phyloP scores from a whole-genome alignment of 805 yeast genomes.

The Metschnikowia lochheadii region DNA sequence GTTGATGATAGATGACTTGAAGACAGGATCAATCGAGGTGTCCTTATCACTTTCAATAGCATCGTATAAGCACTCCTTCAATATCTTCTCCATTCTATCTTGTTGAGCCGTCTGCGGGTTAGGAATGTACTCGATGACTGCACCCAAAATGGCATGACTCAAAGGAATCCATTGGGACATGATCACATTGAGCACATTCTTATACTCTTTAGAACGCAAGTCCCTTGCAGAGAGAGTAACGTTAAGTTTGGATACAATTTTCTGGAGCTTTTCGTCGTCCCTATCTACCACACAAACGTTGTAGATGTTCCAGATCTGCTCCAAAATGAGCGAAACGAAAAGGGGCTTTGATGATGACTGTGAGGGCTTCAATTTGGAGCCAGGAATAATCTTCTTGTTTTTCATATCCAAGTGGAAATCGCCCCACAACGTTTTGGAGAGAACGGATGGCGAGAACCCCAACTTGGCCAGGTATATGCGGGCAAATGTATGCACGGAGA shows the following conservation, averaged over 20 bases:
- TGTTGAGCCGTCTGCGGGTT: conserved; percentile 77
- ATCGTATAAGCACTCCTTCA: conserved; percentile 42
- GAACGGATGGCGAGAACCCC: conserved; percentile 74
- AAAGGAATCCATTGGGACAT: conserved; percentile 95
- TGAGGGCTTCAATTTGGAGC: conserved; percentile 59
- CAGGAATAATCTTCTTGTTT: conserved; percentile 73
- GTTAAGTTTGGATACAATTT: conserved; percentile 66
- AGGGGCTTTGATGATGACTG: conserved; percentile 57
- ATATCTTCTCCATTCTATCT: conserved; percentile 62
- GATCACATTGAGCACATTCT: conserved; percentile 55
- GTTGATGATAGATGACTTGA: conserved; percentile 52
- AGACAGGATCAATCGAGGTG: conserved; percentile 42
- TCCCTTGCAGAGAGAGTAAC: conserved; percentile 73
- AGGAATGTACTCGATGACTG: conserved; percentile 82
- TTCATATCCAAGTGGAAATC: conserved; percentile 87
- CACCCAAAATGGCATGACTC: conserved; percentile 75
- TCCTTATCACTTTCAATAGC: conserved; percentile 45
- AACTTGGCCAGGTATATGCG: conserved; percentile 78
- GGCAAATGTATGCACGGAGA: conserved; percentile 83
- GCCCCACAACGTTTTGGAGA: conserved; percentile 93
- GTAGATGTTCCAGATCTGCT: conserved; percentile 89
- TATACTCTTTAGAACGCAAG: conserved; percentile 71
- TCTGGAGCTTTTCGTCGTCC: conserved; percentile 67
- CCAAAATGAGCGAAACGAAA: conserved; percentile 82
- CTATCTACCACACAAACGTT: conserved; percentile 61